phyloP scores from a whole-genome alignment of 139 green algal genomes.

The Chlamydomonas sp. region DNA sequence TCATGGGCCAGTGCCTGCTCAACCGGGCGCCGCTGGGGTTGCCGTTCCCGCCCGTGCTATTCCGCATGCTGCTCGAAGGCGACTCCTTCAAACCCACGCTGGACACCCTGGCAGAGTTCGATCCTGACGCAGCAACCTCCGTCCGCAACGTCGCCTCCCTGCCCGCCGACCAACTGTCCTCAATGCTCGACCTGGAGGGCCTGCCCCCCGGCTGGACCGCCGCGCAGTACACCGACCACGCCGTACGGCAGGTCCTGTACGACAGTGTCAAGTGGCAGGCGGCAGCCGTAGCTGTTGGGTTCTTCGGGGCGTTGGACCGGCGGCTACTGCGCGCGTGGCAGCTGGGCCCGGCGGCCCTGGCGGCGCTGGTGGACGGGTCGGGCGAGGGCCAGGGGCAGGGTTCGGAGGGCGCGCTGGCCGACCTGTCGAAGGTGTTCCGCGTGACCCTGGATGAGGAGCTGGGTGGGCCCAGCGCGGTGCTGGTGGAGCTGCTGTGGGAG shows the following conservation, averaged over 20 bases:
- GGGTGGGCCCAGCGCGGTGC: neutral
- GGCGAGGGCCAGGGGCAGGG: neutral
- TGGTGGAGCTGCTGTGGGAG: constrained; percentile 51
- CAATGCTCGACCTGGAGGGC: constrained; percentile 62
- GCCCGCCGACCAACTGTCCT: constrained; percentile 38
- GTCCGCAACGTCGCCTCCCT: constrained; percentile 33
- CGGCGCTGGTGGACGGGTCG: constrained; percentile 13
- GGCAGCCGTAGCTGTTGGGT: constrained; percentile 40
- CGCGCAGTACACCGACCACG: constrained; percentile 44
- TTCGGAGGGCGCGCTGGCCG: neutral
- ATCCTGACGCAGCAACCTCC: constrained; percentile 52
- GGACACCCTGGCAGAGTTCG: constrained; percentile 52
- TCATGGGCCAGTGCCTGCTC: constrained; percentile 60
- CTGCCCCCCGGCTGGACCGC: constrained; percentile 28
- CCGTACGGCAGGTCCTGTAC: constrained; percentile 52
- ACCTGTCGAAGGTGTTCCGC: constrained; percentile 47
- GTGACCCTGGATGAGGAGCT: constrained; percentile 59
- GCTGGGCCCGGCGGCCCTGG: constrained; percentile 45
- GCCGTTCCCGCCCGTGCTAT: constrained; percentile 53
- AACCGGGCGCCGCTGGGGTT: constrained; percentile 57
- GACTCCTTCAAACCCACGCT: constrained; percentile 48
- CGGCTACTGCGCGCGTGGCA: constrained; percentile 41
- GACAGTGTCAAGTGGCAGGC: constrained; percentile 59
- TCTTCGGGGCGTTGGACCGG: constrained; percentile 37
- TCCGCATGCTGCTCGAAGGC: constrained; percentile 52